Conservation (phyloP, 257 asterid species). For the Apocynum venetum region DNA sequence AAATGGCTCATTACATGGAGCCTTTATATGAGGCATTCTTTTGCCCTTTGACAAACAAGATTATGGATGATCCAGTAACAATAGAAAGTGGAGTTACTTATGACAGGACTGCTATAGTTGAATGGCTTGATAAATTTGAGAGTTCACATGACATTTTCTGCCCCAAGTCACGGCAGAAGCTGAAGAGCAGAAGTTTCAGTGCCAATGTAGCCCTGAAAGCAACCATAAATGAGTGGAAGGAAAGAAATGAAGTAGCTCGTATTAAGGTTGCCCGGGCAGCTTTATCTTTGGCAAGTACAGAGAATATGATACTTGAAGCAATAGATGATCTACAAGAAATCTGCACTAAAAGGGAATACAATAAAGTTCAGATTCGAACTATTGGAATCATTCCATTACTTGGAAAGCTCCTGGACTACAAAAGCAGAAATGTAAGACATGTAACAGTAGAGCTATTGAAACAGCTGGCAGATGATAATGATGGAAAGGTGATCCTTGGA, state of each 20-base stretch:
- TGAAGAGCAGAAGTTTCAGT: slow-evolving; percentile 40
- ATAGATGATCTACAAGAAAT: slow-evolving; percentile 49
- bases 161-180: slow-evolving; percentile 53
- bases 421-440: slow-evolving; percentile 49
- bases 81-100: slow-evolving; percentile 70
- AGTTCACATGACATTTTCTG: slow-evolving; percentile 41
- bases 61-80: slow-evolving; percentile 82
- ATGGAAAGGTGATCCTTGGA: slow-evolving; percentile 41
- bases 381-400: slow-evolving; percentile 63
- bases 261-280: slow-evolving; percentile 72
- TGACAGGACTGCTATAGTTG: slow-evolving; percentile 49
- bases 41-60: slow-evolving; percentile 62
- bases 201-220: slow-evolving; percentile 61
- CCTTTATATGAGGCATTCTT: slow-evolving; percentile 68
- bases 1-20: slow-evolving; percentile 56
- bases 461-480: slow-evolving; percentile 57
- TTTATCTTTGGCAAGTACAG: slow-evolving; percentile 58
- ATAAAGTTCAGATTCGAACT: slow-evolving; percentile 52
- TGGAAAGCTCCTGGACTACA: slow-evolving; percentile 42
- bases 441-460: slow-evolving; percentile 41
- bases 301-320: slow-evolving; percentile 65
- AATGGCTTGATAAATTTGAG: slow-evolving; percentile 42
- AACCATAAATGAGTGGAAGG: slow-evolving; percentile 70
- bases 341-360: slow-evolving; percentile 44
- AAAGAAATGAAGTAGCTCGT: slow-evolving; percentile 67